A percentile compares a stretch with the other conserved stretches of the same genome.
Conservation (phyloP, 164 flowering plant species). For the Tetrastigma voinierianum region DNA sequence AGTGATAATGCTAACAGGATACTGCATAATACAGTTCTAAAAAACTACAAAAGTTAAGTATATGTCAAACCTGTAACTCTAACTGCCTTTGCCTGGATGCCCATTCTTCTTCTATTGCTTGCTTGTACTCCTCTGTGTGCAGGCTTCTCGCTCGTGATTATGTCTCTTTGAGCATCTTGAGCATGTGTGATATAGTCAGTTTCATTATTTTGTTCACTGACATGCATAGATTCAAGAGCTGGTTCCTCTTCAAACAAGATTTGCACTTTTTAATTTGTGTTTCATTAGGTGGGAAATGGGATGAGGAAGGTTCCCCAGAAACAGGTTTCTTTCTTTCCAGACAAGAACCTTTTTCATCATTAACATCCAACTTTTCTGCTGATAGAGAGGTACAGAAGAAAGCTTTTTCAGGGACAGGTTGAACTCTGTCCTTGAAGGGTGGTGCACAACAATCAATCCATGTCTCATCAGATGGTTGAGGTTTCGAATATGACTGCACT, state of each 20-base stretch:
- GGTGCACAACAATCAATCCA: background rate
- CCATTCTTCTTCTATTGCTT: constrained; percentile 77
- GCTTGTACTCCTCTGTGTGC: constrained; percentile 79
- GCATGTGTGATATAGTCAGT: background rate
- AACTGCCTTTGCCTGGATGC: constrained; percentile 68
- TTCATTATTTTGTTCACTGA: background rate
- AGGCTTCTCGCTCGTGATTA: constrained; percentile 61
- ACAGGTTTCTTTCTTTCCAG: background rate
- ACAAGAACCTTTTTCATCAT: background rate
- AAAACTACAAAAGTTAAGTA: background rate
- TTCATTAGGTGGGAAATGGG: background rate
- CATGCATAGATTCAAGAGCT: background rate
- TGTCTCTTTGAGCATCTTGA: constrained; percentile 17
- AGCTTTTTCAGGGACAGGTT: background rate
- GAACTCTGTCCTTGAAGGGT: background rate
- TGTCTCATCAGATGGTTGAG: constrained; percentile 5
- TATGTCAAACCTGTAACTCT: constrained; percentile 59
- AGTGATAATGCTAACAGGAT: background rate
- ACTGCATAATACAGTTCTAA: background rate
- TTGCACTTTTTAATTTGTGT: background rate
- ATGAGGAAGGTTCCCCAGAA: background rate
- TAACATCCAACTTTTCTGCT: background rate
- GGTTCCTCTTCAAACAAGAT: background rate
- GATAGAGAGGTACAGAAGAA: too few relatives aligned
- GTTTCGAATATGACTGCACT: background rate